phyloP scores from a whole-genome alignment of 2,329 filamentous ascomycete genomes.

The Phyllosticta capitalensis region DNA sequence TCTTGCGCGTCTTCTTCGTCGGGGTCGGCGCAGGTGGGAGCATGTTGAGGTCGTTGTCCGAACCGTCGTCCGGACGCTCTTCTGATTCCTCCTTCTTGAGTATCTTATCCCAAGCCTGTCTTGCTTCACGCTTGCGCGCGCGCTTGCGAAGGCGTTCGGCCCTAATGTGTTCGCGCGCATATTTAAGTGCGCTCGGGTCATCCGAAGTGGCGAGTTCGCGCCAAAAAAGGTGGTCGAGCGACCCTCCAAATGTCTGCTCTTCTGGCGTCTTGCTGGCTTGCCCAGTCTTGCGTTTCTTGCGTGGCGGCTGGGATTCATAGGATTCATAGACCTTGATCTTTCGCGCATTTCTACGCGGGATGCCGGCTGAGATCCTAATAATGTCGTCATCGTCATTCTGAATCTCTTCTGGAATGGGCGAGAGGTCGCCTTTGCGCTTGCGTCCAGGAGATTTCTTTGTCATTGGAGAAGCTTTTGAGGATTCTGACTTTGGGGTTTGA shows the following conservation, averaged over 20 bases:
- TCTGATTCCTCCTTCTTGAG: too few relatives aligned
- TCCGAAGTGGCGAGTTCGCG: too few relatives aligned
- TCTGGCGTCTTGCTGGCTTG: neutral
- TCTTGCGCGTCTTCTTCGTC: neutral
- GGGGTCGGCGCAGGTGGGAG: neutral
- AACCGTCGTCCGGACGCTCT: too few relatives aligned
- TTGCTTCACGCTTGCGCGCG: too few relatives aligned
- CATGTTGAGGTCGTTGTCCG: neutral
- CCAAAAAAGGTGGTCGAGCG: too few relatives aligned
- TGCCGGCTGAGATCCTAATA: neutral
- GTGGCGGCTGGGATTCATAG: neutral
- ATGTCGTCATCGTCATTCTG: neutral
- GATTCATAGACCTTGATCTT: neutral
- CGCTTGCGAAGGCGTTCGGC: too few relatives aligned
- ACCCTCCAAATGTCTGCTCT: neutral
- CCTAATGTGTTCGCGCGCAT: too few relatives aligned
- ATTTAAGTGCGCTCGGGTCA: too few relatives aligned
- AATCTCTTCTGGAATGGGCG: neutral
- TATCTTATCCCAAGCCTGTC: too few relatives aligned
- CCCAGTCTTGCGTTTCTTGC: neutral
- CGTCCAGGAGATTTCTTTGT: neutral
- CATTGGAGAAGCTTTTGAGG: neutral
- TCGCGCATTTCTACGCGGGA: neutral
- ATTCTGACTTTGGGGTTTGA: neutral
- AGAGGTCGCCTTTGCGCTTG: neutral